phyloP scores from a whole-genome alignment of 306 rosid genomes.

The Gastrolobium villosum region DNA sequence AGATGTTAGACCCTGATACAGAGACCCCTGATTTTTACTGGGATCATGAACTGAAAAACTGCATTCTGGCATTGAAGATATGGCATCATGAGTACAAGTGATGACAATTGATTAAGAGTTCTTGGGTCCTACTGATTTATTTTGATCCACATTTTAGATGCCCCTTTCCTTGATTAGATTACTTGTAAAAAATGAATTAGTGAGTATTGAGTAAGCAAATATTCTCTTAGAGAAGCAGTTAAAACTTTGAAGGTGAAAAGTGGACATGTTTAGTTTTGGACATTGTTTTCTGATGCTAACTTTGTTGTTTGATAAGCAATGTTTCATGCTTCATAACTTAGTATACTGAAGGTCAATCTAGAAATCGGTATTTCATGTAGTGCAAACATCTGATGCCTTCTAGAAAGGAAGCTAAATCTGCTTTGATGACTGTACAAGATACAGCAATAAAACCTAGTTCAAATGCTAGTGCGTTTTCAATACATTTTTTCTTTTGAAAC shows the following conservation, averaged over 20 bases:
- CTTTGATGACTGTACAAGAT: constrained; percentile 5
- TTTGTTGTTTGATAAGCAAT: constrained; percentile 11
- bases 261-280: constrained; percentile 10
- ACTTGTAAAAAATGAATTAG: not conserved
- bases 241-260: constrained; percentile 33
- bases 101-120: constrained; percentile 32
- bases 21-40: not conserved
- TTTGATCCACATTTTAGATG: not conserved
- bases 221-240: constrained; percentile 21
- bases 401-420: constrained; percentile 36
- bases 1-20: not conserved
- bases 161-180: not conserved
- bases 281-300: not conserved
- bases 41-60: constrained; percentile 27
- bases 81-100: not conserved
- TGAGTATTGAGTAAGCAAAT: constrained; percentile 5
- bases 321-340: not conserved
- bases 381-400: not conserved
- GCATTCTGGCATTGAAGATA: constrained; percentile 5
- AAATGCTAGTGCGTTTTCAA: constrained; percentile 9
- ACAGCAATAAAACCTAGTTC: constrained; percentile 29
- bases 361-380: not conserved
- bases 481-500: constrained; percentile 15
- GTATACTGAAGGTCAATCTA: constrained; percentile 27
- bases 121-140: not conserved